Conservation (phyloP, 129 eudicot species). For the Sambucus nigra region DNA sequence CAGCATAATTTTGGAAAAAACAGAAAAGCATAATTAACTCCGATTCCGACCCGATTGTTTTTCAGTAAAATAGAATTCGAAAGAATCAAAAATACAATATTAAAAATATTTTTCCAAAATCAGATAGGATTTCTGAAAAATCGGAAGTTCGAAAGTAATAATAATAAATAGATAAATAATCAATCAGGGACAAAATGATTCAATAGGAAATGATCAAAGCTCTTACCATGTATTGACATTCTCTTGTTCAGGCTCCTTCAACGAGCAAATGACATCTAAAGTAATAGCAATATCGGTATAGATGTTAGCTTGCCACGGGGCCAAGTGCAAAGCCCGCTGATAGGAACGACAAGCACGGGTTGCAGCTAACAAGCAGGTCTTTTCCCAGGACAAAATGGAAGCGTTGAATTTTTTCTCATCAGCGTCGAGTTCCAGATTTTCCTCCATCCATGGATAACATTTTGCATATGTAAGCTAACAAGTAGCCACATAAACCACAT, state of each 20-base stretch:
- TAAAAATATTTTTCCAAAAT: no score
- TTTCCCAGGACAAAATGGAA: slow-evolving; percentile 70
- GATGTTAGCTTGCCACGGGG: slow-evolving; percentile 95
- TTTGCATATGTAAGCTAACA: slow-evolving; percentile 78
- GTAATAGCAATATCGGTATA: slow-evolving; percentile 78
- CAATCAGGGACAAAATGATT: no score
- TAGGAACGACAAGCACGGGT: slow-evolving; percentile 59
- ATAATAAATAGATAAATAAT: no score
- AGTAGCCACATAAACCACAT: slow-evolving; percentile 16
- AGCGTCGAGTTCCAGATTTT: slow-evolving; percentile 21
- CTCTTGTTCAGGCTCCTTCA: slow-evolving; percentile 32
- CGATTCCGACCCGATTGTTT: no score
- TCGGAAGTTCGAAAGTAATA: no score
- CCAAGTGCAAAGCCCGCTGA: slow-evolving; percentile 80
- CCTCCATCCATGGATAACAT: slow-evolving; percentile 88
- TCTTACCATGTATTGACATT: slow-evolving; percentile 29
- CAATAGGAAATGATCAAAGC: slow-evolving; percentile 2
- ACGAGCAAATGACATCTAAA: slow-evolving; percentile 41
- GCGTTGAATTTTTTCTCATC: slow-evolving; percentile 47
- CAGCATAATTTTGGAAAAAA: no score
- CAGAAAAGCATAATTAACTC: no score
- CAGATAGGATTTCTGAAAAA: no score
- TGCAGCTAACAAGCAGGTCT: slow-evolving; percentile 56
- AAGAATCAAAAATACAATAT: no score
- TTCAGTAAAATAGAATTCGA: no score